Evolutionary conservation across 176 grass and related monocot genomes (phyloP).

Genomic region (Zea luxurians): DNA sequence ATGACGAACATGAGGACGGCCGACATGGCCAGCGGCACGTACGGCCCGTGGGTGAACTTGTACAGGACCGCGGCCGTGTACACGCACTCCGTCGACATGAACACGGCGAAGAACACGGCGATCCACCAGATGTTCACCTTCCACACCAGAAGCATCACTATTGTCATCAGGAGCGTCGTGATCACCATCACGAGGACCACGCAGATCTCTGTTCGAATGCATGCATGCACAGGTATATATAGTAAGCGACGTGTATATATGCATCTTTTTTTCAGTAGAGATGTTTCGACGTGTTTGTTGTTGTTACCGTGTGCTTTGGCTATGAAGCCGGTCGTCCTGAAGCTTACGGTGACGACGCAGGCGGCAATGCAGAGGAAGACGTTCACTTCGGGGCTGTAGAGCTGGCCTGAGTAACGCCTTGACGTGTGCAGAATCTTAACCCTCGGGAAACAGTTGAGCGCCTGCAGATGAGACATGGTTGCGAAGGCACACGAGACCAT

Average conservation of each 20-base stretch:
- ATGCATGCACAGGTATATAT: not conserved
- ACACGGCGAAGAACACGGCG: conserved; percentile 48
- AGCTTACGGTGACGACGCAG: conserved; percentile 47
- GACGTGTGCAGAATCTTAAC: conserved; percentile 65
- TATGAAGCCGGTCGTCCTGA: conserved; percentile 55
- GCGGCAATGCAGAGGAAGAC: conserved; percentile 47
- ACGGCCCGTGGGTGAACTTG: conserved; percentile 59
- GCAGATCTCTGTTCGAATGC: conserved; percentile 48
- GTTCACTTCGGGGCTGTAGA: conserved; percentile 73
- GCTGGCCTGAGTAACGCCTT: conserved; percentile 51
- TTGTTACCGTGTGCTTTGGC: conserved; percentile 68
- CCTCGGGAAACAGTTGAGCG: conserved; percentile 61
- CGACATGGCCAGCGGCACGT: conserved; percentile 53
- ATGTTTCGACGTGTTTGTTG: not conserved
- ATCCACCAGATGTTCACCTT: conserved; percentile 57
- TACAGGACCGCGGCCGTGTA: conserved; percentile 65
- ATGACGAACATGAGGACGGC: conserved; percentile 58
- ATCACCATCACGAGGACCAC: conserved; percentile 70
- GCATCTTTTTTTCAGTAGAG: too few species aligned
- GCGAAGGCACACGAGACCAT: conserved; percentile 68
- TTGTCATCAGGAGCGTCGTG: conserved; percentile 53
- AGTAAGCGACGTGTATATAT: not conserved
- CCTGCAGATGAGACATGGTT: conserved; percentile 57
- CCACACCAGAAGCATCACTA: conserved; percentile 73
- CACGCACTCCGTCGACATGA: conserved; percentile 54